Evolutionary conservation across 352 stramenopile genomes (phyloP), one percentile per base, ranked within the genome.

Genomic region (Saprolegnia parasitica): DNA sequence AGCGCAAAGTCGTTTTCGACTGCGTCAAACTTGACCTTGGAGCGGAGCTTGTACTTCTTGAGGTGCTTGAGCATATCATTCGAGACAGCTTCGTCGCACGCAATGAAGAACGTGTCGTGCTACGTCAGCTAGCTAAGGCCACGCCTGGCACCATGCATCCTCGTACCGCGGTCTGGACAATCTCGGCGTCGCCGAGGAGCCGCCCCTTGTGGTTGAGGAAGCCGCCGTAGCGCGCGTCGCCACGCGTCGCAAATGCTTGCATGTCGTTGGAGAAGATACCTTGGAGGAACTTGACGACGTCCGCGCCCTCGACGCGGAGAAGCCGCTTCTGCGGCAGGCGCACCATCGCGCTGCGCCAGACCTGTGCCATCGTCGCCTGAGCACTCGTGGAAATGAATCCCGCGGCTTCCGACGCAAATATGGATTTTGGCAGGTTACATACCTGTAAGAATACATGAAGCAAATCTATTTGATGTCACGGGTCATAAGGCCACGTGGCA

Each of bases 31-130:
- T 73, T 81, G 24, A 89, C 60, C 62, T 93, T 94, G 80, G 93
- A 90, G 29, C 87, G 86, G 72, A 95, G 60, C 61, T 94, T 95
- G 79, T 95, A 95, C 57, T 86, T 80, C 75, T 91, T 93, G 82
- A 84, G 92, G 76, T 94, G 86, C 74, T 95, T 94, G 58, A 77
- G 72, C 32, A 93, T 64, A 5, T 88, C 61, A 5, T 86, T 79
- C 15, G 77, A 71, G 39, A 92, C 75, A 21, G 71, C 67, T 21
- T 79, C 79, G 55, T 93, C 84, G 66, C 87, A 91, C 58, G 91
- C 86, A 35, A 94, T 26, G 40, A 92, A 55, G 62, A 90, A 90
- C 8, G 82, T 78, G 18, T 95, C 81, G 13, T 83, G 74, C 74
- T 87, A 55, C 42, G 61, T 2, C 4, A 60, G 16, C 10, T 54